A percentile compares a stretch with the other conserved stretches of the same genome.
Conservation (phyloP, 176 grass and related monocot genomes). For the Rhynchospora tenuis region DNA sequence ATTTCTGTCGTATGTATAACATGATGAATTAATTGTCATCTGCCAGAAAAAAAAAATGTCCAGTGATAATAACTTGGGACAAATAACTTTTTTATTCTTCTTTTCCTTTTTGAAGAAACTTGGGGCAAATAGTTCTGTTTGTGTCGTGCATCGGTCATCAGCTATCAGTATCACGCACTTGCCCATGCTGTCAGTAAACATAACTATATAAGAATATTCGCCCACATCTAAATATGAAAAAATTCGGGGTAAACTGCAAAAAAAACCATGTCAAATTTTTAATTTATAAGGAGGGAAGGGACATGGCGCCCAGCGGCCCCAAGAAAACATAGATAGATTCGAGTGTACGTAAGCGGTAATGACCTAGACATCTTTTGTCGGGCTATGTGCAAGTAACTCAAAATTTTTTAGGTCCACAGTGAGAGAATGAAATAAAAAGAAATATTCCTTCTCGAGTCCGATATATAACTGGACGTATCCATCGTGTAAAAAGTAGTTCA, state of each 20-base stretch:
- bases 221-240: neutral
- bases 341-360: neutral
- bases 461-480: neutral
- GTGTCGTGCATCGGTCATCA: too few relatives aligned
- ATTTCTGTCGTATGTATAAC: too few relatives aligned
- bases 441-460: neutral
- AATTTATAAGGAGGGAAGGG: neutral
- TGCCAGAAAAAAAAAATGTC: too few relatives aligned
- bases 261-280: neutral
- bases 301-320: neutral
- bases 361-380: neutral
- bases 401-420: neutral
- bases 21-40: too few relatives aligned
- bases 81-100: neutral
- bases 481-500: too few relatives aligned
- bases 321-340: conserved; percentile 15
- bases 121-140: neutral
- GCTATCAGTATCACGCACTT: too few relatives aligned
- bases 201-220: neutral
- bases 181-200: too few relatives aligned
- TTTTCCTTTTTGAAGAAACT: too few relatives aligned
- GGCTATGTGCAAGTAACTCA: neutral
- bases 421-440: neutral
- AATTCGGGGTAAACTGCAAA: neutral
- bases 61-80: too few relatives aligned